Percentiles rank a stretch among this genome's conserved stretches.
Evolutionary conservation across 768 basidiomycete species (phyloP).

Genomic region (Termitomyces sp.): DNA sequence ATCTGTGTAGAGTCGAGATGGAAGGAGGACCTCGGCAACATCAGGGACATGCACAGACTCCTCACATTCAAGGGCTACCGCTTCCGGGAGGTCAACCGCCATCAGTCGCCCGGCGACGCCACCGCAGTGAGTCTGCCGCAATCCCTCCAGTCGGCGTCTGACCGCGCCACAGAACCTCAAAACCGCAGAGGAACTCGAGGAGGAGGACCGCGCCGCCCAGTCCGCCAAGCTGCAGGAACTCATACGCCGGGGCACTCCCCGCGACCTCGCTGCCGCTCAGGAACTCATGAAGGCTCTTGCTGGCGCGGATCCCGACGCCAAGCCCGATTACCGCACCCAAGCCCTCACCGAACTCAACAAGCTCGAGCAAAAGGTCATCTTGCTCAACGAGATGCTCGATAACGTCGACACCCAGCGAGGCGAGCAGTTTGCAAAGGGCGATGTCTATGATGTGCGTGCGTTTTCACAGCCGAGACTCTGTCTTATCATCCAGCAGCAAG

Average conservation of each 20-base stretch:
- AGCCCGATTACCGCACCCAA: conserved; percentile 91
- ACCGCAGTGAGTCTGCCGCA: conserved; percentile 34
- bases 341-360: conserved; percentile 89
- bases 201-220: conserved; percentile 92
- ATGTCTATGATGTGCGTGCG: conserved; percentile 81
- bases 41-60: conserved; percentile 95
- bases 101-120: conserved; percentile 26
- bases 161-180: conserved; percentile 65
- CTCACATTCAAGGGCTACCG: conserved; percentile 91
- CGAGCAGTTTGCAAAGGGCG: conserved; percentile 81
- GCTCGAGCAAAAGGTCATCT: conserved; percentile 88
- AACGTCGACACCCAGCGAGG: conserved; percentile 71
- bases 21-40: conserved; percentile 95
- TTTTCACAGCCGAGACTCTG: background rate
- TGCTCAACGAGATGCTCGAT: conserved; percentile 97
- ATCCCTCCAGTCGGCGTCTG: background rate
- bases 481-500: conserved; percentile 55
- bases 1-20: conserved; percentile 86
- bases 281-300: conserved; percentile 96
- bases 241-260: conserved; percentile 91
- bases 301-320: conserved; percentile 91
- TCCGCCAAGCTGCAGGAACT: conserved; percentile 98
- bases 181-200: conserved; percentile 92
- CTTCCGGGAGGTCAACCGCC: conserved; percentile 52
- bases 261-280: conserved; percentile 92